Evolutionary conservation across 345 rosid genomes (phyloP), one percentile per base, ranked within the genome.

Genomic region (Linum tenue): DNA sequence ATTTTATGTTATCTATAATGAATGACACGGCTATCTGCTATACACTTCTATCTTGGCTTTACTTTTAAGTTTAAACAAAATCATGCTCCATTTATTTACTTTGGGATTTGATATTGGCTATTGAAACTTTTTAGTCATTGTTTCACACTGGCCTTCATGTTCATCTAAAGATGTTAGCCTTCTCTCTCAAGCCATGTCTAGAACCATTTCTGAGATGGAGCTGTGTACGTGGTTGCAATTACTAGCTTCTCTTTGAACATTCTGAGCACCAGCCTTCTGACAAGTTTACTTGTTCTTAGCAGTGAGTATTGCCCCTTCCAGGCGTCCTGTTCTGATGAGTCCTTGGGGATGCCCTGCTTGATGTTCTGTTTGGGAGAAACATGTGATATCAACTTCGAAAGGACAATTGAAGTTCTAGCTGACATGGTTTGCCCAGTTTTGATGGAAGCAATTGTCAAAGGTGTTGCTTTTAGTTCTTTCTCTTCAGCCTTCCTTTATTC

Each of bases 391-490:
- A 75, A 74, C 60, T 65, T 90, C 36, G 92, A 90, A 70, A 74
- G 59, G 53, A 70, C 73, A 59, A 66, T 76, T 40, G 75, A 83
- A 67, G 60, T 84, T 63, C 85, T 90, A 65, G 80, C 88, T 62
- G 80, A 85, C 67, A 70, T 77, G 56, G 78, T 94, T 51, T 94
- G 79, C 76, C 97, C 97, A 12, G 86, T 83, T 75, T 71, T 94
- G 65, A 72, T 85, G 64, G 88, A 88, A 67, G 82, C 96, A 41
- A 78, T 86, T 53, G 82, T 94, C 80, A 94, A 90, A 86, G 99
- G 99, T 94, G 81, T 59, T 15, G 9, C 11, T 42, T 57, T 59
- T 41, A 53, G 51, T 22, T 37, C 70, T 68, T 43, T 39, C 53
- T 12, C 3, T n/a, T 56, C 37, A 7, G 7, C n/a, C 31, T 16